phyloP scores from a whole-genome alignment of 805 yeast species.

The Barnettozyma salicaria region DNA sequence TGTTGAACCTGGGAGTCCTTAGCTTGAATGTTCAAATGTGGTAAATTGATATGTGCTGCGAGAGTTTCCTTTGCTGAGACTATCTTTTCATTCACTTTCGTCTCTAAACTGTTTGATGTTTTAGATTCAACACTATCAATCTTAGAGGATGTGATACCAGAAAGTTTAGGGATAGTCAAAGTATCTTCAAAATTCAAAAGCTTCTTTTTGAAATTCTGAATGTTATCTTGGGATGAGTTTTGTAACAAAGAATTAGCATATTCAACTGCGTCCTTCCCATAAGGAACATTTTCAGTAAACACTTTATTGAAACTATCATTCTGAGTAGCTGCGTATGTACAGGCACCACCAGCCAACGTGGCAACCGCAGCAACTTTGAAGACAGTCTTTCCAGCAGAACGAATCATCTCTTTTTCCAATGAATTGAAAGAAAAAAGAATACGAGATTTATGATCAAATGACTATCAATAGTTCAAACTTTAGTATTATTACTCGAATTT shows the following conservation, averaged over 20 bases:
- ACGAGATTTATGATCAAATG: not conserved
- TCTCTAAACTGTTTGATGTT: slow-evolving; percentile 1
- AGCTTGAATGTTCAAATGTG: slow-evolving; percentile 28
- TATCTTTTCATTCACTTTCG: slow-evolving; percentile 11
- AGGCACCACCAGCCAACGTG: slow-evolving; percentile 46
- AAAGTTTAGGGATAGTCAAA: slow-evolving; percentile 31
- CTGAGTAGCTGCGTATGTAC: slow-evolving; percentile 50
- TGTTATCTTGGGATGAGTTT: slow-evolving; percentile 24
- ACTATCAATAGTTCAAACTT: not conserved
- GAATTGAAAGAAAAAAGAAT: not conserved
- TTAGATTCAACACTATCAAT: slow-evolving; percentile 25
- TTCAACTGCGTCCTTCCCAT: slow-evolving; percentile 50
- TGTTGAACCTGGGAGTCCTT: slow-evolving; percentile 25
- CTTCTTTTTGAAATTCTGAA: slow-evolving; percentile 33
- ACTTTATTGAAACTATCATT: slow-evolving; percentile 55
- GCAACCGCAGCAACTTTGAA: slow-evolving; percentile 28
- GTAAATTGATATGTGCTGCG: slow-evolving; percentile 13
- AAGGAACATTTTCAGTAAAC: slow-evolving; percentile 60
- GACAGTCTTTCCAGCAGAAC: slow-evolving; percentile 29
- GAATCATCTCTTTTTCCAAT: too few relatives aligned
- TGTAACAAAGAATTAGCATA: slow-evolving; percentile 35
- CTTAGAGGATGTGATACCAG: slow-evolving; percentile 32
- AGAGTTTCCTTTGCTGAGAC: slow-evolving; percentile 16
- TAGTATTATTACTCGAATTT: not conserved
- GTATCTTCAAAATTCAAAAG: slow-evolving; percentile 35